phyloP scores from a whole-genome alignment of 1,139 yeast species.

The Taphrina populina region DNA sequence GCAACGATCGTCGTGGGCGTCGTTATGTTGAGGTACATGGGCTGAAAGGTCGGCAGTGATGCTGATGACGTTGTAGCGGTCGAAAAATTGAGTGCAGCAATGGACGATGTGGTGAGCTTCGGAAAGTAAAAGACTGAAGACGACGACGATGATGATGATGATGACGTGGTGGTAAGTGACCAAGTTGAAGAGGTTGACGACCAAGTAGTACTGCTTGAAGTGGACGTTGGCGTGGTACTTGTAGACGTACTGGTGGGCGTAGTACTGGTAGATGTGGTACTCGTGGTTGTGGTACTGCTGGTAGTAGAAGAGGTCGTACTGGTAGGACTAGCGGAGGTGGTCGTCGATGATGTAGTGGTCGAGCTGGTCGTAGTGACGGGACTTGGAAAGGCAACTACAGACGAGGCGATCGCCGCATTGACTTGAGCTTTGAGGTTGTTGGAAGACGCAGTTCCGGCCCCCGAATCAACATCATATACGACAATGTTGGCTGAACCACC shows the following conservation, averaged over 20 bases:
- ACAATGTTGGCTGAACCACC: conserved; percentile 68
- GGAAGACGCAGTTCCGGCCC: conserved; percentile 4
- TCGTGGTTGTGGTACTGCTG: not conserved
- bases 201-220: not conserved
- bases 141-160: not conserved
- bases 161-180: no score
- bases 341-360: not conserved
- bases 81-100: not conserved
- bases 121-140: not conserved
- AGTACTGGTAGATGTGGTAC: not conserved
- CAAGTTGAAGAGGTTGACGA: no score
- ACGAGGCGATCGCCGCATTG: not conserved
- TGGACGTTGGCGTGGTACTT: not conserved
- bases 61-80: not conserved
- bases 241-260: conserved; percentile 3
- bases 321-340: not conserved
- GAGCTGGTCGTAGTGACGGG: not conserved
- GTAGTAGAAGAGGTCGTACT: not conserved
- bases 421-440: conserved; percentile 13
- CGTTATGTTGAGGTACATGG: conserved; percentile 13
- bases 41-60: not conserved
- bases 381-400: not conserved
- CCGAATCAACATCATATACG: conserved; percentile 50
- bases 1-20: conserved; percentile 9
- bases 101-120: not conserved